Evolutionary conservation across 2,329 filamentous ascomycete genomes (phyloP), one percentile per base, ranked within the genome.

Genomic region (Scedosporium dehoogii): DNA sequence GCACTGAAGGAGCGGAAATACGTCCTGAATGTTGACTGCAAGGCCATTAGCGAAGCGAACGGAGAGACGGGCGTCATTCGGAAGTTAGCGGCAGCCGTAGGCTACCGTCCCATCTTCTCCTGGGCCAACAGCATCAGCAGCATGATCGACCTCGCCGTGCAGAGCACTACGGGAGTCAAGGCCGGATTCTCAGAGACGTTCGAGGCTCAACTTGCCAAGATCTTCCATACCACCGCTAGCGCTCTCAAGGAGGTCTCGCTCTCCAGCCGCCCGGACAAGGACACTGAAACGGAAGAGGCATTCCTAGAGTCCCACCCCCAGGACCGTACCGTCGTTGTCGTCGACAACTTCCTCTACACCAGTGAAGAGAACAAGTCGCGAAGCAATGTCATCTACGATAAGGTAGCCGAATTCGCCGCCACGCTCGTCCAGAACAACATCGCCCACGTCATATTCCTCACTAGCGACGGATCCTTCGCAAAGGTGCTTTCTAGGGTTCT

Each of bases 91-190:
- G 77, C 80, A 1, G 85, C 92, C 66, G 92, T 97, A 58, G 93
- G 94, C 7, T 97, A 97, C 71, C 82, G 90, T 7, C 94, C 94
- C 0, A 86, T 99, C 0, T 99, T 99, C 73, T 96, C 91, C 0
- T 97, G 92, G 90, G 89, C 96, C 76, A 97, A 97, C 74, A 96
- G 87, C 70, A 85, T 97, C 67, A 96, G 90, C 74, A 96, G 92
- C 72, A 85, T 97, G 75, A 81, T 96, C 66, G 94, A 97, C 68
- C 83, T 97, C 44, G 94, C 93, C 23, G 91, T 94, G 1, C 93
- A 97, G 72, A 90, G 92, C 68, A 94, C 94, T 12, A 96, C 93
- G 21, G 93, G 93, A 12, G 90, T 96, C 63, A 97, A 97, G 75
- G 90, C 92, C 5, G 92, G 92, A 6, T 96, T 97, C 71, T 96